Percentiles rank a stretch among this genome's conserved stretches.
Conservation (phyloP, 306 rosid genomes). For the Castanea sativa region DNA sequence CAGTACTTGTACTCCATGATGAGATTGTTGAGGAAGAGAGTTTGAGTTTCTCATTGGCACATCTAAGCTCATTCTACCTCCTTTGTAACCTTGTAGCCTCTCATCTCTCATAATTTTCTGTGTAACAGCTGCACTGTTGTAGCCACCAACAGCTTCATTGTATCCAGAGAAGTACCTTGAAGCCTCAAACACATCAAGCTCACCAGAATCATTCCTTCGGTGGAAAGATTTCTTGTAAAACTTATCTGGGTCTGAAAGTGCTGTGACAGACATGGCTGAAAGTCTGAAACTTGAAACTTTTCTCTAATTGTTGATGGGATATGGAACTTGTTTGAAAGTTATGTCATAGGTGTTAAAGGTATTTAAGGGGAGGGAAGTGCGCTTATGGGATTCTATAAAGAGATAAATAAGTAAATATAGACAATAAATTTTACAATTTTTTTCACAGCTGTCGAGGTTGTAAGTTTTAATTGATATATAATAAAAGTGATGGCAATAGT, state of each 20-base stretch:
- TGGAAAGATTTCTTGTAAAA: slow-evolving; percentile 65
- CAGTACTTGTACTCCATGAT: slow-evolving; percentile 26
- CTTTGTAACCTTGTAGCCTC: slow-evolving; percentile 33
- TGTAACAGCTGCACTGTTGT: slow-evolving; percentile 30
- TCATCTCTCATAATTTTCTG: slow-evolving; percentile 60
- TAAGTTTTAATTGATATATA: too few relatives aligned
- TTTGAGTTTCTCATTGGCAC: slow-evolving; percentile 72
- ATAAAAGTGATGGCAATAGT: too few relatives aligned
- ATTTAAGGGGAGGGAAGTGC: slow-evolving; percentile 10
- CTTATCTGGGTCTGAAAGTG: slow-evolving; percentile 52
- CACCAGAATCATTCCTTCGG: slow-evolving; percentile 67
- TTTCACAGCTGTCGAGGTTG: too few relatives aligned
- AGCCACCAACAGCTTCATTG: slow-evolving; percentile 50
- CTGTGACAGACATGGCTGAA: slow-evolving; percentile 66
- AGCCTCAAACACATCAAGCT: slow-evolving; percentile 90
- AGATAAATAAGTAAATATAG: too few relatives aligned
- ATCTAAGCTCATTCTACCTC: slow-evolving; percentile 85
- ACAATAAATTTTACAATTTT: too few relatives aligned
- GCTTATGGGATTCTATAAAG: too few relatives aligned
- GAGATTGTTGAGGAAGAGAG: slow-evolving; percentile 57
- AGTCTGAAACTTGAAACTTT: slow-evolving; percentile 25
- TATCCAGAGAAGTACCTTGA: slow-evolving; percentile 87
- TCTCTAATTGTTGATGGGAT: slow-evolving; percentile 21
- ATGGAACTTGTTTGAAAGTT: slow-evolving; percentile 17
- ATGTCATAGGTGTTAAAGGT: slow-evolving; percentile 16